Evolutionary conservation across 2,329 filamentous ascomycete genomes (phyloP), one percentile per base, ranked within the genome.

Genomic region (Colletotrichum zoysiae): DNA sequence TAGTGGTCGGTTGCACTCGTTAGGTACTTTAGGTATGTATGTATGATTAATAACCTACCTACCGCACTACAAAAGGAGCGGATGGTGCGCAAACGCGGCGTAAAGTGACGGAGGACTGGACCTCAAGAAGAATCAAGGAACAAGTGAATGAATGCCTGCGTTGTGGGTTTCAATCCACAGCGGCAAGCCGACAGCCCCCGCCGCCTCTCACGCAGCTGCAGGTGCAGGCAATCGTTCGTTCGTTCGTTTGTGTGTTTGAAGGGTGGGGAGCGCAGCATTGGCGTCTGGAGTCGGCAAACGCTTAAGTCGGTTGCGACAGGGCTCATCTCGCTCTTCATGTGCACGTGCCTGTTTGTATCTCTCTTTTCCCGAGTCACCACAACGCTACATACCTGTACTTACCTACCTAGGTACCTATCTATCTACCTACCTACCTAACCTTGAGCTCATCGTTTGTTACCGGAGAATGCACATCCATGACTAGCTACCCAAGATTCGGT

Each of bases 171-270:
- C 20, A 57, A 40, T 20, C 55, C 55, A 11, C 20, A 26, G 46
- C 33, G 30, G 14, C 59, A 50, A 46, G 46, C 35, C 46, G 50
- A 55, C 7, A 51, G 60, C 23, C 60, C 46, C 14, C 26, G 26
- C 16, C 16, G 40, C 46, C 33, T 26, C 60, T 55, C 61, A 26
- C 51, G 42, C 5, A 53, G 30, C 20, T 57, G 59, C 33, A 50
- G 60, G 44, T 65, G 53, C 66, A 65, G 66, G 60, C 26, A 53
- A 65, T 69, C 53, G 67, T 65, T 69, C 20, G 44, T 46, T 44
- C 42, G 44, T 46, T 44, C 42, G 44, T 46, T 46, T 11, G 44
- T 65, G 66, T 59, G 61, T 58, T 46, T 65, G 67, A 59, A 65
- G 20, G 53, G 67, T 65, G 67, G 61, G 44, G 67, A 46, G 20